A percentile compares a stretch with the other conserved stretches of the same genome.
phyloP scores from a whole-genome alignment of 2,329 filamentous ascomycete species.

The Didymella exigua region DNA sequence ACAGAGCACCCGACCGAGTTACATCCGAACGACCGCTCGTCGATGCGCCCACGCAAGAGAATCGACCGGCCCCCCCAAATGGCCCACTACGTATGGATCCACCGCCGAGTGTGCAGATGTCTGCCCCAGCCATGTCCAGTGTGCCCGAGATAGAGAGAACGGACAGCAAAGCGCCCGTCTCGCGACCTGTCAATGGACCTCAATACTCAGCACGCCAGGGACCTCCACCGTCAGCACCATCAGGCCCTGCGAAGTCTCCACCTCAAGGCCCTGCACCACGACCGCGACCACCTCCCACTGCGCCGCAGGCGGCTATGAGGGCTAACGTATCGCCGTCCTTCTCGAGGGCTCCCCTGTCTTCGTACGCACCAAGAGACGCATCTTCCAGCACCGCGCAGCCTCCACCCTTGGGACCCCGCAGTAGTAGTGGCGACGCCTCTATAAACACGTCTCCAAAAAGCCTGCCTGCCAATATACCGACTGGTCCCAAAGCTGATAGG shows the following conservation, averaged over 20 bases:
- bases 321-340: slow-evolving; percentile 44
- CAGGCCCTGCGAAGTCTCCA: slow-evolving; percentile 32
- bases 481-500: slow-evolving; percentile 49
- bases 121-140: slow-evolving; percentile 17
- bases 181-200: slow-evolving; percentile 2
- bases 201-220: slow-evolving; percentile 17
- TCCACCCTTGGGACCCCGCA: slow-evolving; percentile 31
- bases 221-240: slow-evolving; percentile 15
- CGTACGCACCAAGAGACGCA: slow-evolving; percentile 34
- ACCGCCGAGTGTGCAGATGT: slow-evolving; percentile 23
- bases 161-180: slow-evolving; percentile 21
- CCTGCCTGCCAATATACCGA: slow-evolving; percentile 47
- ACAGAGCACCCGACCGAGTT: slow-evolving; percentile 40
- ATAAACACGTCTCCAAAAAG: slow-evolving; percentile 46
- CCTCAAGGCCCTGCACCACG: slow-evolving; percentile 39
- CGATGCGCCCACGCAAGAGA: slow-evolving; percentile 31
- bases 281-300: slow-evolving; percentile 38
- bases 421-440: slow-evolving; percentile 24
- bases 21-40: slow-evolving; percentile 31
- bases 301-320: slow-evolving; percentile 41
- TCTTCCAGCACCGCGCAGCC: slow-evolving; percentile 37
- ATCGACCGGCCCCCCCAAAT: slow-evolving; percentile 14
- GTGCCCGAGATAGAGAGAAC: slow-evolving; percentile 17
- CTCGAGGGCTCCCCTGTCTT: slow-evolving; percentile 33
- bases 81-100: slow-evolving; percentile 34